Evolutionary conservation across 2,329 filamentous ascomycete species (phyloP).

Genomic region (Dactylellina cionopaga): DNA sequence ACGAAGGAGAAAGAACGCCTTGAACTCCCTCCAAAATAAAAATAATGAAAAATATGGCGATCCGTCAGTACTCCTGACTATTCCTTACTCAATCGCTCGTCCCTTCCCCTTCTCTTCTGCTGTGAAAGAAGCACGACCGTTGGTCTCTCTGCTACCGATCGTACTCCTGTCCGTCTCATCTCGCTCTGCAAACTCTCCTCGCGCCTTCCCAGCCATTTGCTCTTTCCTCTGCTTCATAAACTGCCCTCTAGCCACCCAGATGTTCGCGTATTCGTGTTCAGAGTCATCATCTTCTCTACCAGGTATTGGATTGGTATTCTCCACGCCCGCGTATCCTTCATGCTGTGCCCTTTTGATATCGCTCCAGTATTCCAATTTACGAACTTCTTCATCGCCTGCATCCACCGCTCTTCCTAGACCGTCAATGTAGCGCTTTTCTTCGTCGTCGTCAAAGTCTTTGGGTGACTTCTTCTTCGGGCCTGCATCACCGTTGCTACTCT

Average conservation of each 20-base stretch:
- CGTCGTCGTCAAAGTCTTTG: constrained; percentile 61
- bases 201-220: constrained; percentile 38
- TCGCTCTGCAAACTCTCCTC: constrained; percentile 35
- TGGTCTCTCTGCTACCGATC: constrained; percentile 32
- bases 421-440: constrained; percentile 65
- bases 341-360: constrained; percentile 72
- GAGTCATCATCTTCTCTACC: constrained; percentile 13
- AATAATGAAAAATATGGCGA: not conserved
- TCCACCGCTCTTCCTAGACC: constrained; percentile 78
- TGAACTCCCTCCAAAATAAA: constrained; percentile 1
- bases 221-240: constrained; percentile 40
- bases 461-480: constrained; percentile 60
- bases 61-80: not conserved
- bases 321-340: constrained; percentile 39
- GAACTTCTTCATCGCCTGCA: constrained; percentile 82
- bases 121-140: constrained; percentile 2
- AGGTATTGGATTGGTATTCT: constrained; percentile 4
- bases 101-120: constrained; percentile 42
- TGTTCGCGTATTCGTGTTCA: constrained; percentile 39
- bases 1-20: constrained; percentile 15
- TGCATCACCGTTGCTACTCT: constrained; percentile 57
- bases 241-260: constrained; percentile 38
- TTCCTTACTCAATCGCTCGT: constrained; percentile 24
- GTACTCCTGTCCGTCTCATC: constrained; percentile 42
- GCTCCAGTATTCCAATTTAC: constrained; percentile 85